These are phyloP conservation scores for Alternaria infectoria DNA, from an alignment of 2,329 filamentous ascomycete species.

Conservation along the genomic window DNA sequence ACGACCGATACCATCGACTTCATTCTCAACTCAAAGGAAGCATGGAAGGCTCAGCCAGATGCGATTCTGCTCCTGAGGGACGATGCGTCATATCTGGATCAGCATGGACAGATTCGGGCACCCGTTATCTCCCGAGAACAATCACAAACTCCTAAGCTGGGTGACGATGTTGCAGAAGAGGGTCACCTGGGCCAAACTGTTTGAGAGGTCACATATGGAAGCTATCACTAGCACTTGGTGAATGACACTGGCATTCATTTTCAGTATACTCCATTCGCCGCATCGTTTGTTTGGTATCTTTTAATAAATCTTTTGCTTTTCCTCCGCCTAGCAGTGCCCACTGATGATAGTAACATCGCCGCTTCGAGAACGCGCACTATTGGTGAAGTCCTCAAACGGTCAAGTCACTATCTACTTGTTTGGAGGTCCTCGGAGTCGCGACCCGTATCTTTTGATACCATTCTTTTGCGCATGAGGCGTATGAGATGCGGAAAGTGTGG, in stretches of 20 bases:
- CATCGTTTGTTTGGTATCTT: neutral
- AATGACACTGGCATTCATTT: neutral
- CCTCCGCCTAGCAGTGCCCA: neutral
- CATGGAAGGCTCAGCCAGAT: conserved; percentile 2
- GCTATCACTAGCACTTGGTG: neutral
- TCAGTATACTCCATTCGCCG: neutral
- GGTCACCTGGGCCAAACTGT: neutral
- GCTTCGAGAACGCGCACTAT: neutral
- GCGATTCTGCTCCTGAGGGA: neutral
- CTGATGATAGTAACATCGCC: neutral
- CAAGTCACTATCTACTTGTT: neutral
- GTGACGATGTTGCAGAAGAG: conserved; percentile 5
- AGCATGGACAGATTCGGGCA: neutral
- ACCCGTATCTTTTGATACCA: neutral
- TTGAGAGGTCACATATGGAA: neutral
- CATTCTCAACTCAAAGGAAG: neutral
- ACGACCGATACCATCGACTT: neutral
- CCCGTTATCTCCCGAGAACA: neutral
- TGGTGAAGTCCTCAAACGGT: neutral
- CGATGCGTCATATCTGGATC: neutral
- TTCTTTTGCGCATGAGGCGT: neutral
- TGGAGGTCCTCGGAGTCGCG: neutral
- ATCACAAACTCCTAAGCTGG: neutral
- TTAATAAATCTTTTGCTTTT: neutral
- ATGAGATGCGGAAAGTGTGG: neutral